Base-by-base conservation (phyloP, 2,329 filamentous ascomycete species). In the Monosporascus sp. region DNA sequence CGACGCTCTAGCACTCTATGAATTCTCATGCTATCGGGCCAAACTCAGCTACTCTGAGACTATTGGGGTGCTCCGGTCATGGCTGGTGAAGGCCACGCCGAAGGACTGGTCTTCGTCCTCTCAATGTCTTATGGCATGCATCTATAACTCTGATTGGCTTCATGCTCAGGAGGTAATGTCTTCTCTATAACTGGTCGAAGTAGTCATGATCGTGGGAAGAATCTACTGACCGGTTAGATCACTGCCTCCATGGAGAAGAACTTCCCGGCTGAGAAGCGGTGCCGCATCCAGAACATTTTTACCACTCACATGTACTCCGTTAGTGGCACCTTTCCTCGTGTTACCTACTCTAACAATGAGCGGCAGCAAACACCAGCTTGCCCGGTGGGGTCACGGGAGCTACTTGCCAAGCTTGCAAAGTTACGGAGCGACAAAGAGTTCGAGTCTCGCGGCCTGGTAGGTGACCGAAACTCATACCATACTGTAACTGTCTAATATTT, bases 271-370 rank as follows among this genome's bases (percentile, higher is more conserved):
- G 78, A 82, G 22, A 70, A 75, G 31, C 68, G 68, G 2, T 78
- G 75, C 52, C 70, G 81, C 64, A 82, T 81, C 55, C 80, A 75
- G 73, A 82, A 78, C 56, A 81, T 83, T 57, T 68, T 74, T 20
- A 70, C 79, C 17, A 82, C 78, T 0, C 76, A 79, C 55, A 61
- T 82, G 35, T 72, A 82, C 51, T 76, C 80, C 51, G 79, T 82
- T 64, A 61, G 75, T 64, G 5, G 24, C 16, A 26, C 5, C 24
- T 24, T 27, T 14, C 11, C 47, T 37, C 8, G 38, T 26, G 24
- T 5, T 40, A 37, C 4, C 40, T 6, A 19, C 9, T 14, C 22
- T 41, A 7, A 58, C 61, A 40, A 62, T 48, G 31, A 2, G 24
- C 19, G 27, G 16, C 40, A 66, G 64, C 3, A 45, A 6, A 54